These are phyloP conservation scores for Microbotryum scabiosae DNA, from an alignment of 1,284 basidiomycete species.

Conservation along the genomic window DNA sequence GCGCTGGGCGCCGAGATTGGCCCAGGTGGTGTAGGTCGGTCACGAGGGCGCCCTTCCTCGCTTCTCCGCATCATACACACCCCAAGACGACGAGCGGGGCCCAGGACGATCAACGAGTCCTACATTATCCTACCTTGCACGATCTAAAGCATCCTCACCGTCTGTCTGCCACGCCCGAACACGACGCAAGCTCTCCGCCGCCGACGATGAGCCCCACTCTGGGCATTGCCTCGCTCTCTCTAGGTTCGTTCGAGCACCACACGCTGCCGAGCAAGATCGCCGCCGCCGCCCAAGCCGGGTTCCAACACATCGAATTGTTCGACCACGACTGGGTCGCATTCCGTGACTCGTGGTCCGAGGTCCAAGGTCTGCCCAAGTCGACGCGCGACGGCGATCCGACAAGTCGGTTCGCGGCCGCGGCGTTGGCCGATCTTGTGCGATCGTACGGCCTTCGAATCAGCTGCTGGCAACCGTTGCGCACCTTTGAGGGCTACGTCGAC, in stretches of 20 bases:
- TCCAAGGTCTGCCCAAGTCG: conserved; percentile 11
- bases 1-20: too few species aligned
- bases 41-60: too few species aligned
- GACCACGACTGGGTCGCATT: conserved; percentile 38
- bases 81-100: background rate
- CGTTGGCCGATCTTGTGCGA: conserved; percentile 32
- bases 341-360: conserved; percentile 26
- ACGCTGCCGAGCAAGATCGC: conserved; percentile 36
- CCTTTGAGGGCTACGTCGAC: conserved; percentile 38
- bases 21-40: too few species aligned
- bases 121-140: background rate
- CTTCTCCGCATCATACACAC: background rate
- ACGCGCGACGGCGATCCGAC: conserved; percentile 20
- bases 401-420: conserved; percentile 33
- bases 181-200: background rate
- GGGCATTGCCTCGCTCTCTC: conserved; percentile 26
- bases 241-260: conserved; percentile 32
- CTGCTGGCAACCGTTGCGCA: conserved; percentile 41
- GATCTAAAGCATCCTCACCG: background rate
- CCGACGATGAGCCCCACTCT: background rate
- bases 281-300: conserved; percentile 36
- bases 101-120: background rate
- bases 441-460: conserved; percentile 34
- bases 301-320: conserved; percentile 39
- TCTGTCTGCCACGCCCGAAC: background rate